Evolutionary conservation across 164 flowering plant species (phyloP).

Genomic region (Chimonanthus salicifolius): DNA sequence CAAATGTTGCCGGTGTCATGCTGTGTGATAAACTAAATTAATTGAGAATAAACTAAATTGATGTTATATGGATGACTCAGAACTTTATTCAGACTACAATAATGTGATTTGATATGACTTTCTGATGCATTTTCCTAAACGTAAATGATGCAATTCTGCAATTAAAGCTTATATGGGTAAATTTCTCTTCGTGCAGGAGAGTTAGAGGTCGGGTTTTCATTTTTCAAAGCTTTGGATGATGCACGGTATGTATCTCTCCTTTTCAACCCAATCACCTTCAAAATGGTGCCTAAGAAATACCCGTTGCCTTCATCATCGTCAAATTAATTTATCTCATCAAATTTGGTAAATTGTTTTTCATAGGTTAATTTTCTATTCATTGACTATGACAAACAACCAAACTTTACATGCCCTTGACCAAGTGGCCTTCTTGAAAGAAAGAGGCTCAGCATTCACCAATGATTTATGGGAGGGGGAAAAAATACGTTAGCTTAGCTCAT

Average conservation of each 20-base stretch:
- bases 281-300: not conserved
- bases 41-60: no score
- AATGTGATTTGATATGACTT: not conserved
- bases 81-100: not conserved
- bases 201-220: not conserved
- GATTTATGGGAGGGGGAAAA: no score
- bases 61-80: not conserved
- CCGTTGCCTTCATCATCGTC: not conserved
- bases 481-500: no score
- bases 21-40: no score
- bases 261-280: not conserved
- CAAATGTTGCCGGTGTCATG: no score
- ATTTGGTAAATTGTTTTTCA: not conserved
- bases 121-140: not conserved
- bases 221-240: not conserved
- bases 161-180: not conserved
- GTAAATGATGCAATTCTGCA: not conserved
- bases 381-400: no score
- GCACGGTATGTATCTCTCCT: not conserved
- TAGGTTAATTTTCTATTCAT: not conserved
- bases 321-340: not conserved
- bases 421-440: no score
- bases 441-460: no score
- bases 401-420: no score
- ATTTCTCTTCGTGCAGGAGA: constrained; percentile 5